A percentile compares a stretch with the other conserved stretches of the same genome.
Conservation (phyloP, 345 rosid species). For the Schrenkiella parvula region DNA sequence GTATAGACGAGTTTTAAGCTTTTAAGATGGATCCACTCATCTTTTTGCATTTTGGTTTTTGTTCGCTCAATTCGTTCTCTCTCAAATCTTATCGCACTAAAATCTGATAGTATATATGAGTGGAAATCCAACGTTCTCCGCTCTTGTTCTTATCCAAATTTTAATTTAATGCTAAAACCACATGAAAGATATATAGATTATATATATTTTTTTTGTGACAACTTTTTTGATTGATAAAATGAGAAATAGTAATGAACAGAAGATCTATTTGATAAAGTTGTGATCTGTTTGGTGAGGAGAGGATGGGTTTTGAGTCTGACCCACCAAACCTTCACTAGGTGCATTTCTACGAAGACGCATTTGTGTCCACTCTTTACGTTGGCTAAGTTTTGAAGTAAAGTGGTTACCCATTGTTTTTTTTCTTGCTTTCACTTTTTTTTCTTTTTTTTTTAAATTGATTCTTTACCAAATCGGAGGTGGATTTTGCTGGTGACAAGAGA, state of each 20-base stretch:
- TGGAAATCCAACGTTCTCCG: neutral
- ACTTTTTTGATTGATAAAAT: neutral
- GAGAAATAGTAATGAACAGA: neutral
- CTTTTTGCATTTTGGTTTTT: neutral
- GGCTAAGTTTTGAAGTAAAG: neutral
- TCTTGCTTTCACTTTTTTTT: too few species aligned
- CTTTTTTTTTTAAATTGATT: too few species aligned
- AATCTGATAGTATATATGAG: neutral
- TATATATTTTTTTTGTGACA: too few species aligned
- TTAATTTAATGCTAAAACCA: neutral
- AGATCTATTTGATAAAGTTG: neutral
- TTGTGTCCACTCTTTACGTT: neutral
- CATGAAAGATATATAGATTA: neutral
- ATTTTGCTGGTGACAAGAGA: neutral
- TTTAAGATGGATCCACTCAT: conserved; percentile 1
- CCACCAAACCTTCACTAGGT: neutral
- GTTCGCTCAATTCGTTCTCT: neutral
- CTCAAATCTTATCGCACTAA: neutral
- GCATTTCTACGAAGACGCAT: neutral
- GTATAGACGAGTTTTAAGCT: conserved; percentile 16
- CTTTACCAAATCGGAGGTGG: neutral
- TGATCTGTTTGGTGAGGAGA: neutral
- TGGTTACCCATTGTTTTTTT: neutral
- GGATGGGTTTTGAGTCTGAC: neutral
- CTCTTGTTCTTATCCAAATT: neutral